Evolutionary conservation across 495 filamentous ascomycete species (phyloP), one percentile per base, ranked within the genome.

Genomic region (Glarea lozoyensis): DNA sequence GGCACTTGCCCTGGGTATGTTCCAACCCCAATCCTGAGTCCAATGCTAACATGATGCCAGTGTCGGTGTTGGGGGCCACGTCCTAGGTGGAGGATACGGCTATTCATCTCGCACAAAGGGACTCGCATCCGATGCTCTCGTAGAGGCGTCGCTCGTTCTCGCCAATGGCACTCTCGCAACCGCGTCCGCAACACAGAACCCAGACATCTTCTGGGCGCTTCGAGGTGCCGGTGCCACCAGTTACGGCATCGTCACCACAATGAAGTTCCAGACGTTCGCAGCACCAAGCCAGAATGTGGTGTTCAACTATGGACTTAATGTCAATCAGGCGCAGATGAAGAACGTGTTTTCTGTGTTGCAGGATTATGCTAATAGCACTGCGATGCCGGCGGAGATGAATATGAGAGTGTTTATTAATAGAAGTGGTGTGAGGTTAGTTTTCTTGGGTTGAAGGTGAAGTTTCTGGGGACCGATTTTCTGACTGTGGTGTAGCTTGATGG

Each of bases 41-140:
- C 10, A 16, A 35, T 11, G 15, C 15, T 6, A 35, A 6, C 7
- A 15, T 16, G 10, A 35, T 10, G n/a, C 15, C 17, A 48, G 60
- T 12, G 63, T 70, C 15, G 86, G 86, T 16, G 69, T 82, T 17
- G 82, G 81, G 16, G 86, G 86, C 2, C 86, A 88, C 56, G 70
- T 75, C 36, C 79, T 80, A 0, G 76, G 83, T 42, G 84, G 83
- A 10, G 84, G 84, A 5, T 75, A 71, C 31, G 84, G 83, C 0
- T 65, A 70, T 18, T 65, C 63, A 3, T 76, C 76, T 6, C 76
- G 80, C 15, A 69, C 73, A 25, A 81, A 73, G 64, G 84, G 84
- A 13, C 58, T 76, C 0, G 68, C 78, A 0, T 57, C 88, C 38
- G 84, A 89, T 49, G 72, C 71, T 27, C 67, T 88, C 29, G 40